A percentile compares a stretch with the other conserved stretches of the same genome.
Evolutionary conservation across 495 filamentous ascomycete species (phyloP).

Genomic region (Talaromyces thailandensis): DNA sequence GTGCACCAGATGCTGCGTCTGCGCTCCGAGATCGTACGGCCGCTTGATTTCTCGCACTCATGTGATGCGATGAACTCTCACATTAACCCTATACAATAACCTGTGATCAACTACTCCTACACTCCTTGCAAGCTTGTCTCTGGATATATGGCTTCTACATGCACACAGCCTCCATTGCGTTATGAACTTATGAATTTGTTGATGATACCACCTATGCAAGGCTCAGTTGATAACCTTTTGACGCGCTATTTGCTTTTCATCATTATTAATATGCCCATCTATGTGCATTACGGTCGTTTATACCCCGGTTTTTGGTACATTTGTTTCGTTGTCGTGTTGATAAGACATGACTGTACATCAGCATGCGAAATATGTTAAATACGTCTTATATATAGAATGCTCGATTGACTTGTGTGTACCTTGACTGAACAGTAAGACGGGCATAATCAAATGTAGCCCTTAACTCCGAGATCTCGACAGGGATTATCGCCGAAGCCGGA

Average conservation of each 20-base stretch:
- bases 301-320: not conserved
- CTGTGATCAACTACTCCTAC: slow-evolving; percentile 11
- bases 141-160: not conserved
- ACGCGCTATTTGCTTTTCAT: not conserved
- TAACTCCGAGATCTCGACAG: not conserved
- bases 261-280: not conserved
- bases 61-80: not conserved
- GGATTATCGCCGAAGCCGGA: not conserved
- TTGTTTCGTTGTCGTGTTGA: not conserved
- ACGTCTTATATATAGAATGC: not conserved
- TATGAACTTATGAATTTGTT: not conserved
- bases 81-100: not conserved
- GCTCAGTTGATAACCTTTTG: not conserved
- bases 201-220: slow-evolving; percentile 1
- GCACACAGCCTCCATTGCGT: not conserved
- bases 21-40: slow-evolving; percentile 1
- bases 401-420: not conserved
- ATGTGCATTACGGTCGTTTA: not conserved
- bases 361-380: not conserved
- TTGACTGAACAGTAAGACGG: too few species aligned
- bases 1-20: slow-evolving; percentile 4
- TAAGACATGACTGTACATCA: not conserved
- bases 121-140: not conserved
- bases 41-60: not conserved
- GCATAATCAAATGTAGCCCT: not conserved